These are phyloP conservation scores for Martiniozyma abietophila DNA, from an alignment of 805 yeast genomes.

Conservation along the genomic window DNA sequence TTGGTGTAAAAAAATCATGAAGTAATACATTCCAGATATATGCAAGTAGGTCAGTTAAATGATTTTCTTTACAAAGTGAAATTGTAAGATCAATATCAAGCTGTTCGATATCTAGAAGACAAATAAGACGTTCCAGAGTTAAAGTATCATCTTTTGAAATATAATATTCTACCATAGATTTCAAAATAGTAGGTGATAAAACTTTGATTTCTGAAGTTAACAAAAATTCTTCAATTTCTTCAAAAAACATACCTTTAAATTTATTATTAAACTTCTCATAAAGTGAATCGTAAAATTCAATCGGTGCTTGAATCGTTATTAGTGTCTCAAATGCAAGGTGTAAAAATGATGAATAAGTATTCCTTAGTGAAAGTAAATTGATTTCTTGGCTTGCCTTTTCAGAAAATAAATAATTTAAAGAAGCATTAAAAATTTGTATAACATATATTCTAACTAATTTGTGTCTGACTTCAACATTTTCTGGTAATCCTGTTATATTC, in stretches of 20 bases:
- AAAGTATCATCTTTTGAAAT: slow-evolving; percentile 33
- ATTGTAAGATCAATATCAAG: slow-evolving; percentile 76
- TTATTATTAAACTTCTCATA: slow-evolving; percentile 34
- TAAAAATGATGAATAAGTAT: slow-evolving; percentile 24
- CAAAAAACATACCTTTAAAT: slow-evolving; percentile 36
- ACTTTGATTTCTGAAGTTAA: slow-evolving; percentile 33
- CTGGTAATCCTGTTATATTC: slow-evolving; percentile 50
- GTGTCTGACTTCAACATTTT: slow-evolving; percentile 34
- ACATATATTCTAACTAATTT: slow-evolving; percentile 41
- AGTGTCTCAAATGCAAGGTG: slow-evolving; percentile 33
- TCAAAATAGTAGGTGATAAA: slow-evolving; percentile 57
- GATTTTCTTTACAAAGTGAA: slow-evolving; percentile 44
- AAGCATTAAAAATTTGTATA: slow-evolving; percentile 46
- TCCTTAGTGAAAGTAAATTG: slow-evolving; percentile 10
- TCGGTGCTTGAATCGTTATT: slow-evolving; percentile 27
- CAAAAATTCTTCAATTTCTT: slow-evolving; percentile 43
- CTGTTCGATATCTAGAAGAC: slow-evolving; percentile 54
- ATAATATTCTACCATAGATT: slow-evolving; percentile 48
- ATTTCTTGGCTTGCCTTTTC: slow-evolving; percentile 12
- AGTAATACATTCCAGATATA: slow-evolving; percentile 67
- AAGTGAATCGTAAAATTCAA: slow-evolving; percentile 33
- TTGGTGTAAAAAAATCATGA: slow-evolving; percentile 63
- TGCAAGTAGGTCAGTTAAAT: slow-evolving; percentile 51
- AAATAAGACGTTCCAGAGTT: slow-evolving; percentile 55
- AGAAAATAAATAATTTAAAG: slow-evolving; percentile 35